Evolutionary conservation across 1,139 yeast species (phyloP).

Genomic region (Dujonia santamariae): DNA sequence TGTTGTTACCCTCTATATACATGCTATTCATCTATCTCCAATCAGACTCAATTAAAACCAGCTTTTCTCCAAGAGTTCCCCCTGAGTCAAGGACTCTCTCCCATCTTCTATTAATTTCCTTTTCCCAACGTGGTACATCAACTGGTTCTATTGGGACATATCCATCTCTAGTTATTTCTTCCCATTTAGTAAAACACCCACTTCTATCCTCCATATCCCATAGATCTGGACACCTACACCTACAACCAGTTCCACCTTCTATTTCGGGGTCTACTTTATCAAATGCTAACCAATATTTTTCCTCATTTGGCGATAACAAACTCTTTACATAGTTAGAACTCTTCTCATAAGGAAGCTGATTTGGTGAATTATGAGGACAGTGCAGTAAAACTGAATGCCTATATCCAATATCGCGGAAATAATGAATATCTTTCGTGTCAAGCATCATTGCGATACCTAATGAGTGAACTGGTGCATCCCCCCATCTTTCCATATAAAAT

Average conservation of each 20-base stretch:
- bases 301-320: slow-evolving; percentile 18
- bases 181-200: slow-evolving; percentile 58
- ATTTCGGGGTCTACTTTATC: slow-evolving; percentile 36
- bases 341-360: slow-evolving; percentile 46
- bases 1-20: too few relatives aligned
- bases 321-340: slow-evolving; percentile 13
- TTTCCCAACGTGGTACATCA: slow-evolving; percentile 35
- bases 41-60: slow-evolving; percentile 4
- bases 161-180: slow-evolving; percentile 35
- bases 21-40: too few relatives aligned
- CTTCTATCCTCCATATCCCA: slow-evolving; percentile 56
- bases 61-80: slow-evolving; percentile 23
- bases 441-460: slow-evolving; percentile 75
- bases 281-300: slow-evolving; percentile 36
- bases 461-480: slow-evolving; percentile 92
- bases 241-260: slow-evolving; percentile 71
- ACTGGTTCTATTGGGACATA: slow-evolving; percentile 21
- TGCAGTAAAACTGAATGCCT: slow-evolving; percentile 75
- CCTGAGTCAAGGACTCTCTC: slow-evolving; percentile 23
- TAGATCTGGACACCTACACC: slow-evolving; percentile 71
- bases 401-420: slow-evolving; percentile 88
- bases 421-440: slow-evolving; percentile 68
- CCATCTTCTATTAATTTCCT: slow-evolving; percentile 25
- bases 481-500: slow-evolving; percentile 88
- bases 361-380: slow-evolving; percentile 68